Conservation (phyloP, 2,329 filamentous ascomycete genomes). For the Xylaria sp. region DNA sequence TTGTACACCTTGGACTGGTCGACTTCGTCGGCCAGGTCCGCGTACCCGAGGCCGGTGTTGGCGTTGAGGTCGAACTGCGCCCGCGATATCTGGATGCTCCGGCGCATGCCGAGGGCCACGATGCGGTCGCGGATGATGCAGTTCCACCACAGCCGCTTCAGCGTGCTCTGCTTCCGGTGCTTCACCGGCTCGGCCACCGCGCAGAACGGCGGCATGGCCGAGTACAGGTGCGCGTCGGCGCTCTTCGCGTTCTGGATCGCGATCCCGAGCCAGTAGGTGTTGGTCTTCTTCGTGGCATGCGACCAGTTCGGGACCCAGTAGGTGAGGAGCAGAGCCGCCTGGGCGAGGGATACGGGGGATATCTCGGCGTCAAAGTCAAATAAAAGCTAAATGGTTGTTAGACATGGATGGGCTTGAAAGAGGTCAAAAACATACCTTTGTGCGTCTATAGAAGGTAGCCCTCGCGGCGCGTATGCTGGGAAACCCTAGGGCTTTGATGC, state of each 20-base stretch:
- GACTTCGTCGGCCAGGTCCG: slow-evolving; percentile 51
- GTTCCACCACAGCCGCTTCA: slow-evolving; percentile 59
- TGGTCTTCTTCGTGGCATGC: slow-evolving; percentile 42
- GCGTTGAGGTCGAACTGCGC: slow-evolving; percentile 48
- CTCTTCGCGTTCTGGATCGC: slow-evolving; percentile 54
- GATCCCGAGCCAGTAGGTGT: slow-evolving; percentile 52
- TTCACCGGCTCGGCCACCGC: slow-evolving; percentile 36
- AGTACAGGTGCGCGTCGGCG: slow-evolving; percentile 48
- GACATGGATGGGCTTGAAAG: neutral
- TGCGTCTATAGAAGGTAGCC: slow-evolving; percentile 47
- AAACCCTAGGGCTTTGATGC: slow-evolving; percentile 47
- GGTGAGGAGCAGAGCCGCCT: slow-evolving; percentile 46
- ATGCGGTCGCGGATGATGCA: slow-evolving; percentile 56
- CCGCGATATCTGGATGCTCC: slow-evolving; percentile 52
- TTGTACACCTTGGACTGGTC: slow-evolving; percentile 49
- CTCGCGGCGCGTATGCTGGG: slow-evolving; percentile 46
- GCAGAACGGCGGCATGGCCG: slow-evolving; percentile 37
- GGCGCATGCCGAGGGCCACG: slow-evolving; percentile 52
- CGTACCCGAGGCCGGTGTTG: slow-evolving; percentile 41
- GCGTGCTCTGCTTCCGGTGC: slow-evolving; percentile 42
- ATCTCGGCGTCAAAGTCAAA: slow-evolving; percentile 50
- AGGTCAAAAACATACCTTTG: slow-evolving; percentile 39
- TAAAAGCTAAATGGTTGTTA: slow-evolving; percentile 38
- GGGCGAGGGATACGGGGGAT: slow-evolving; percentile 44
- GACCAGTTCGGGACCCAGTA: slow-evolving; percentile 45